phyloP scores from a whole-genome alignment of 208 protist genomes.

The Naegleria fowleri region DNA sequence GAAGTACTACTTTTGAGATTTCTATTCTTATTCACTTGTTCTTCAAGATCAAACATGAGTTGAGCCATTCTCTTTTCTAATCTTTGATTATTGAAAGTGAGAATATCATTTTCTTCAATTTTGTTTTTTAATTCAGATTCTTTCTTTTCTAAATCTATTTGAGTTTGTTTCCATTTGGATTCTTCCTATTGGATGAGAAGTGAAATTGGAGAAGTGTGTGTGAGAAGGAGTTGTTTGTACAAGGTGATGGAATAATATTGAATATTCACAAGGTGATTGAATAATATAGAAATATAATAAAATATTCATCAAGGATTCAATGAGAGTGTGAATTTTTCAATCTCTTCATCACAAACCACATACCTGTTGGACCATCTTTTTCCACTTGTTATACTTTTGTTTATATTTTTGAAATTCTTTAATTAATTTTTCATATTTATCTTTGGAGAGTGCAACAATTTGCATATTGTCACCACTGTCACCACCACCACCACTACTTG shows the following conservation, averaged over 20 bases:
- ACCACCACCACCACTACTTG: neutral
- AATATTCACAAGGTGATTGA: too few relatives aligned
- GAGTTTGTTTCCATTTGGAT: neutral
- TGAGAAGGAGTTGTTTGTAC: too few relatives aligned
- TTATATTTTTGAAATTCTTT: slow-evolving; percentile 25
- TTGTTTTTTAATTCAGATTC: neutral
- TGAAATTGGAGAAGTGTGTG: too few relatives aligned
- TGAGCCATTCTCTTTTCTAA: slow-evolving; percentile 13
- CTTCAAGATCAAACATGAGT: slow-evolving; percentile 21
- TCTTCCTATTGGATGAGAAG: neutral
- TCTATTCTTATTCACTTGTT: neutral
- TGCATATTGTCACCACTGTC: neutral
- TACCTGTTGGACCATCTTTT: neutral
- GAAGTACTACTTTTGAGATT: neutral
- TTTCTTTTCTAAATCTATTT: slow-evolving; percentile 14
- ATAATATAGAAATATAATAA: too few relatives aligned
- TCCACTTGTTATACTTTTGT: neutral
- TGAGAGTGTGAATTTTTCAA: too few relatives aligned
- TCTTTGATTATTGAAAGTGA: slow-evolving; percentile 5
- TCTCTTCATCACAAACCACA: neutral
- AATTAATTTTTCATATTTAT: slow-evolving; percentile 23
- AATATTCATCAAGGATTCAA: too few relatives aligned
- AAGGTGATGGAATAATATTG: too few relatives aligned
- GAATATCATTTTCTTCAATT: slow-evolving; percentile 21
- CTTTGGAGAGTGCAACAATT: slow-evolving; percentile 9